phyloP scores from a whole-genome alignment of 2,329 filamentous ascomycete species.

The Apiospora sp. region DNA sequence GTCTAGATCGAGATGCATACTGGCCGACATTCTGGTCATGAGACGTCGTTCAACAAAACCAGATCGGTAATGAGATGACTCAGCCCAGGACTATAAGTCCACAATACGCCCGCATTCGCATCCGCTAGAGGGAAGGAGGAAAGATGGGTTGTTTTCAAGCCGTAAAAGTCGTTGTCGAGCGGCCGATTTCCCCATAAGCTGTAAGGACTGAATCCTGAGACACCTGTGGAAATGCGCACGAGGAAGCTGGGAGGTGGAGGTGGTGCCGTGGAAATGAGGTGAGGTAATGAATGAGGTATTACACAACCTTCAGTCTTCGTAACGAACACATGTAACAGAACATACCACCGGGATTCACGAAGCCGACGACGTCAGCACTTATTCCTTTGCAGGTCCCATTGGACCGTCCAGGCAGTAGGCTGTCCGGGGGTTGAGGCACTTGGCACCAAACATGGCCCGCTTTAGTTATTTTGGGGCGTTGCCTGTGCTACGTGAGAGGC shows the following conservation, averaged over 20 bases:
- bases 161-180: neutral
- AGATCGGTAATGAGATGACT: constrained; percentile 24
- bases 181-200: neutral
- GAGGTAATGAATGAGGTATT: neutral
- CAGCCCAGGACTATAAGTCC: constrained; percentile 22
- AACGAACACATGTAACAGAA: neutral
- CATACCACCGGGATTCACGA: neutral
- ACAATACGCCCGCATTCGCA: constrained; percentile 19
- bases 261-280: neutral
- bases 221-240: neutral
- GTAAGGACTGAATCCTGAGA: neutral
- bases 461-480: neutral
- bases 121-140: neutral
- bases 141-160: neutral
- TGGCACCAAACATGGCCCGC: neutral
- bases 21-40: constrained; percentile 9
- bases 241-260: neutral
- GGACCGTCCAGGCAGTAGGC: neutral
- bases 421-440: neutral
- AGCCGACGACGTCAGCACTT: constrained; percentile 15
- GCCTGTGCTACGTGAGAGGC: neutral
- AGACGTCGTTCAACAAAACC: neutral
- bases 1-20: constrained; percentile 28
- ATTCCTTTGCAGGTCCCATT: neutral
- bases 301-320: neutral